Evolutionary conservation across 768 basidiomycete species (phyloP), one percentile per base, ranked within the genome.

Genomic region (Tylopilus balloui): DNA sequence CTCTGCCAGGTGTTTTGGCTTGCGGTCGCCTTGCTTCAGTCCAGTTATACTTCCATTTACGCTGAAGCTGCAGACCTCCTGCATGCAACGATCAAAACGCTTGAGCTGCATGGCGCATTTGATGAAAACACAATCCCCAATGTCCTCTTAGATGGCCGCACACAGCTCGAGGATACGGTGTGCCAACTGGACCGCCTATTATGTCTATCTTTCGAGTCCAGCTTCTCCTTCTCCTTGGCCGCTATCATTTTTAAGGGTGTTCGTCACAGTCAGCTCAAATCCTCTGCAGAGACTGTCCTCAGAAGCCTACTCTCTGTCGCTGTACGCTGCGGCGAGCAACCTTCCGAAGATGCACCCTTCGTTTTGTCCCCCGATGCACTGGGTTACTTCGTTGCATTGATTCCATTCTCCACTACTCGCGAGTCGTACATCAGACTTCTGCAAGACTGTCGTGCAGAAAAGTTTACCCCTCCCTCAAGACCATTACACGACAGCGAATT

Each of bases 171-270:
- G 54, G 84, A 86, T 23, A 75, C 84, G 5, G 78, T 84, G 1
- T 71, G 71, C 29, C 84, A 89, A 60, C 71, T 95, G 25, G 92
- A 94, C 55, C 76, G 80, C 31, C 67, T 85, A 36, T 71, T 89
- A 14, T 79, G 81, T 32, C 69, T 95, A 23, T 88, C 86, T 0
- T 94, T 93, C 69, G 84, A 87, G 31, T 67, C 70, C 20, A 85
- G 74, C 63, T 87, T 92, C 68, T 88, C 88, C 7, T 90, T 94
- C 67, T 83, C 87, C 12, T 68, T 96, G 17, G 83, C 90, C 1
- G 75, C 88, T 0, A 78, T 91, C 55, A 80, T 95, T 40, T 89
- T 92, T 77, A 92, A 93, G 62, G 92, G 91, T 34, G 69, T 92
- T 47, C 81, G 92, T 21, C 82, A 84, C 56, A 74, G 80, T 2